phyloP scores from a whole-genome alignment of 768 basidiomycete genomes.

The Trametes punicea region DNA sequence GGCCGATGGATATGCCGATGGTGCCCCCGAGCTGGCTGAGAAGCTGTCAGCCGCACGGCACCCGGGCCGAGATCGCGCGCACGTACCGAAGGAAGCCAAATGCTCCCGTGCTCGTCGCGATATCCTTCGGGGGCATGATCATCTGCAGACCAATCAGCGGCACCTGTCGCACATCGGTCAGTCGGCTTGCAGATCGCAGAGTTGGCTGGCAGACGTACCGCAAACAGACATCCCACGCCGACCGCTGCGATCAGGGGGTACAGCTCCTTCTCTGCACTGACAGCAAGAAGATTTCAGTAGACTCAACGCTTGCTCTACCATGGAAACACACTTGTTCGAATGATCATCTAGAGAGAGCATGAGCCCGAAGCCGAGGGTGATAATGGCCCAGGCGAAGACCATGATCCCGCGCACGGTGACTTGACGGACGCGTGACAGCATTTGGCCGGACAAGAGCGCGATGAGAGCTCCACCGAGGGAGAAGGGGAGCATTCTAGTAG shows the following conservation, averaged over 20 bases:
- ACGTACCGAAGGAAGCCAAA: slow-evolving; percentile 64
- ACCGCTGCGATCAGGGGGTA: slow-evolving; percentile 63
- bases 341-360: slow-evolving; percentile 62
- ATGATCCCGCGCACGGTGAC: slow-evolving; percentile 54
- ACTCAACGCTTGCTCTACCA: neutral
- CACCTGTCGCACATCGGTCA: slow-evolving; percentile 32
- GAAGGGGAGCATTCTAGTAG: slow-evolving; percentile 63
- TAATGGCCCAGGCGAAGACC: slow-evolving; percentile 54
- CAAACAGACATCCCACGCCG: slow-evolving; percentile 64
- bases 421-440: slow-evolving; percentile 40
- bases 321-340: slow-evolving; percentile 42
- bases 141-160: slow-evolving; percentile 76
- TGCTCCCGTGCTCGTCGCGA: slow-evolving; percentile 74
- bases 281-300: neutral
- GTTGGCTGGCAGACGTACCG: slow-evolving; percentile 26
- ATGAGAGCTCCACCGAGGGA: slow-evolving; percentile 56
- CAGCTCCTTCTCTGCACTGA: slow-evolving; percentile 44
- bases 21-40: slow-evolving; percentile 55
- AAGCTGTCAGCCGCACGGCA: neutral
- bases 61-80: neutral
- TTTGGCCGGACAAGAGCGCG: slow-evolving; percentile 53
- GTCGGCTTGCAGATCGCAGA: neutral
- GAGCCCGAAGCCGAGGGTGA: slow-evolving; percentile 64
- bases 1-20: slow-evolving; percentile 67
- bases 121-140: slow-evolving; percentile 81